Evolutionary conservation across 768 basidiomycete genomes (phyloP).

Genomic region (Leucocoprinus sp.): DNA sequence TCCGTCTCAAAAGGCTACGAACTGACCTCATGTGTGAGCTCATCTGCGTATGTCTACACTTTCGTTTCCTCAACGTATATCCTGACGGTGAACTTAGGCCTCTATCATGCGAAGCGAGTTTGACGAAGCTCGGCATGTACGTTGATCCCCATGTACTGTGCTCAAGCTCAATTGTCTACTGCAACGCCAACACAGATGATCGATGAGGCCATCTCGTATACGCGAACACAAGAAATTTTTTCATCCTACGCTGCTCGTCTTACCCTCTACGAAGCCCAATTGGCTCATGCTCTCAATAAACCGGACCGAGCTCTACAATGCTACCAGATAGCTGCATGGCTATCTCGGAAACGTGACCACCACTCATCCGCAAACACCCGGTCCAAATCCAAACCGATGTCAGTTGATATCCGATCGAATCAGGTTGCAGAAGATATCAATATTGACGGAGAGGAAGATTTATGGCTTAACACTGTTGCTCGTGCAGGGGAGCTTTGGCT

Average conservation of each 20-base stretch:
- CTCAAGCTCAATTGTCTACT: background rate
- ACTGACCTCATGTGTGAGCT: constrained; percentile 70
- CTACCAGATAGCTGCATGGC: constrained; percentile 52
- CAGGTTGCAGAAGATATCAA: constrained; percentile 8
- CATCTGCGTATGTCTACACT: constrained; percentile 38
- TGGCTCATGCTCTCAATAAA: constrained; percentile 59
- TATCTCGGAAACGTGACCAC: constrained; percentile 22
- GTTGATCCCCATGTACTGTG: constrained; percentile 13
- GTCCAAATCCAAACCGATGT: too few relatives aligned
- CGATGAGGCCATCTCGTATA: constrained; percentile 45
- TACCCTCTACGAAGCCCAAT: constrained; percentile 61
- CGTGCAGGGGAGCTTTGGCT: constrained; percentile 28
- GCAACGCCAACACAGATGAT: constrained; percentile 13
- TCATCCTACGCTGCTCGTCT: constrained; percentile 50
- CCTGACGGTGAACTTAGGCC: constrained; percentile 30
- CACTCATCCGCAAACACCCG: background rate
- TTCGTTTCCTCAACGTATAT: background rate
- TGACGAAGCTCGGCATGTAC: constrained; percentile 48
- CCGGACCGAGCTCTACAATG: constrained; percentile 46
- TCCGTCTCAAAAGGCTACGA: constrained; percentile 49
- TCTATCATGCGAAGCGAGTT: constrained; percentile 65
- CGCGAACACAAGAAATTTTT: constrained; percentile 53
- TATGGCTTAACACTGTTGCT: constrained; percentile 26
- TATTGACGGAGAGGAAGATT: constrained; percentile 23
- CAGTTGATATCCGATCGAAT: too few relatives aligned